A percentile compares a stretch with the other conserved stretches of the same genome.
Evolutionary conservation across 768 basidiomycete species (phyloP).

Genomic region (Leucocoprinus sp.): DNA sequence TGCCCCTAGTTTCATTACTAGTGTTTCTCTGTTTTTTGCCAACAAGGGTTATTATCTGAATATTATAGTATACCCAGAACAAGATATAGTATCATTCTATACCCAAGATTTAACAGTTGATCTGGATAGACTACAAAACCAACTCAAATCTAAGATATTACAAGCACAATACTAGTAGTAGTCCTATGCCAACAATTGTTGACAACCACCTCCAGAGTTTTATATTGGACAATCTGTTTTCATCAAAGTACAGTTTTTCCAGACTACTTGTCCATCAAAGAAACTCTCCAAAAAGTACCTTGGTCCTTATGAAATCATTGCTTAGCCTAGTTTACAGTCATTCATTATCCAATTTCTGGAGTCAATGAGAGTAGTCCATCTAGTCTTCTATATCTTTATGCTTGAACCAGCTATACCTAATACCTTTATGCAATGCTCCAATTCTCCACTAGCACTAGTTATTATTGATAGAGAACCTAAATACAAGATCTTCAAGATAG

Average conservation of each 20-base stretch:
- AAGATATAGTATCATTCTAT: not conserved
- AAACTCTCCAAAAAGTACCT: not conserved
- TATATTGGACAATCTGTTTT: too few relatives aligned
- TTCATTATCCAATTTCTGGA: too few relatives aligned
- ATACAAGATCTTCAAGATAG: not conserved
- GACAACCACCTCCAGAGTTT: too few relatives aligned
- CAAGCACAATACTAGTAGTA: not conserved
- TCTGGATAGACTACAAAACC: not conserved
- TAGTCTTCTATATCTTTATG: not conserved
- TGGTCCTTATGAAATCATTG: not conserved
- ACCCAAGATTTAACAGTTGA: not conserved
- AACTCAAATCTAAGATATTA: not conserved
- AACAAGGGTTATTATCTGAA: conserved; percentile 22
- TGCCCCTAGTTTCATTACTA: conserved; percentile 22
- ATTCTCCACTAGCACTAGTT: not conserved
- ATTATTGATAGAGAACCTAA: not conserved
- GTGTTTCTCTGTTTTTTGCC: conserved; percentile 29
- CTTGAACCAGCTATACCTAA: not conserved
- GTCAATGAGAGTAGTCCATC: too few relatives aligned
- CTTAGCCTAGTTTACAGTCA: too few relatives aligned
- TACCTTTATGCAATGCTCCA: too few relatives aligned
- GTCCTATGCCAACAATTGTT: too few relatives aligned
- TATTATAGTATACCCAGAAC: conserved; percentile 9
- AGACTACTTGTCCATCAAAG: too few relatives aligned
- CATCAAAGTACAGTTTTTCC: too few relatives aligned